Evolutionary conservation across 2,329 filamentous ascomycete species (phyloP).

Genomic region (Colletotrichum somersetense): DNA sequence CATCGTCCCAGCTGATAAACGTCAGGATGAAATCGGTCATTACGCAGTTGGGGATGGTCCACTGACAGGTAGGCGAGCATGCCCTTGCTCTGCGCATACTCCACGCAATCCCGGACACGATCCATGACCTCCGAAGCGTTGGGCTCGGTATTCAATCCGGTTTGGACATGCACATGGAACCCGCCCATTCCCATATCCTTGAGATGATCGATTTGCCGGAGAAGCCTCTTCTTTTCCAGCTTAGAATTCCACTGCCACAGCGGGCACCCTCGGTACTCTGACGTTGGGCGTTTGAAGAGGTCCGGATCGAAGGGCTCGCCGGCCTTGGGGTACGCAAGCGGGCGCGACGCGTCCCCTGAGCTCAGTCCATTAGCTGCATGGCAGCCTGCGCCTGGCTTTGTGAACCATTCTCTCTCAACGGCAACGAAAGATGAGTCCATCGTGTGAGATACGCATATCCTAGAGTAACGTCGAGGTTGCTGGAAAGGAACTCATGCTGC

Average conservation of each 20-base stretch:
- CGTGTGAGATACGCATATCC: background rate
- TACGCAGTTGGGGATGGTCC: background rate
- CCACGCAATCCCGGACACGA: constrained; percentile 48
- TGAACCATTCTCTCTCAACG: background rate
- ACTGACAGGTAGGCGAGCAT: constrained; percentile 50
- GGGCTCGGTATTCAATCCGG: constrained; percentile 50
- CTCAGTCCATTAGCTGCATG: background rate
- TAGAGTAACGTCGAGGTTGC: background rate
- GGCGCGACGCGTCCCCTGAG: constrained; percentile 40
- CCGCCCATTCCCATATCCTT: constrained; percentile 50
- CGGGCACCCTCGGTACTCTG: constrained; percentile 50
- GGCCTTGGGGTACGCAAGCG: constrained; percentile 48
- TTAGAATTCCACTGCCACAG: constrained; percentile 50
- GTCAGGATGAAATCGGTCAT: background rate
- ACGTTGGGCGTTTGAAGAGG: constrained; percentile 48
- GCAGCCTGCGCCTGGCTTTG: background rate
- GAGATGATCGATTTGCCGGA: constrained; percentile 49
- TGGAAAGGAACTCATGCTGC: background rate
- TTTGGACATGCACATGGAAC: constrained; percentile 50
- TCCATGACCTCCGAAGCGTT: constrained; percentile 51
- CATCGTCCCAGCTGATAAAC: constrained; percentile 46
- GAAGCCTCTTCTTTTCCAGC: constrained; percentile 46
- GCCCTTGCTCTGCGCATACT: constrained; percentile 48
- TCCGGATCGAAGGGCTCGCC: constrained; percentile 43
- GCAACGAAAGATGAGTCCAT: constrained; percentile 32